Conservation (phyloP, 1,284 basidiomycete species). For the Leccinum pachyderme region DNA sequence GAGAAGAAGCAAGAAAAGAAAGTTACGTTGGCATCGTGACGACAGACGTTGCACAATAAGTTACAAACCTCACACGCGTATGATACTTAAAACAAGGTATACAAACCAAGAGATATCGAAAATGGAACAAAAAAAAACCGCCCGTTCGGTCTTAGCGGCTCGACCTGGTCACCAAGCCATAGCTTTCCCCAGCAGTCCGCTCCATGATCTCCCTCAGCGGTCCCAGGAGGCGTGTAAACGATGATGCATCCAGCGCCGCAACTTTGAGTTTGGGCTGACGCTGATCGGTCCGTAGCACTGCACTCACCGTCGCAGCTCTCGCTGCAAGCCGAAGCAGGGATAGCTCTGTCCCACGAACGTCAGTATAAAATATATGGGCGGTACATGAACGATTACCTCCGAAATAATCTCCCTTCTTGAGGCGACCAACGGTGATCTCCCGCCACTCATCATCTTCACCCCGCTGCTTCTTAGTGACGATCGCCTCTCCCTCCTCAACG, state of each 20-base stretch:
- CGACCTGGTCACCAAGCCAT: constrained; percentile 34
- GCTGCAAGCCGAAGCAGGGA: constrained; percentile 84
- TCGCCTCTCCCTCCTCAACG: constrained; percentile 89
- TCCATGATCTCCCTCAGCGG: constrained; percentile 89
- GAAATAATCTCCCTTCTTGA: constrained; percentile 95
- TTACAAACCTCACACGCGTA: not conserved
- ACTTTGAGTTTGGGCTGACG: constrained; percentile 77
- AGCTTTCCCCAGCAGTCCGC: constrained; percentile 65
- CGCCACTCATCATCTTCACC: constrained; percentile 57
- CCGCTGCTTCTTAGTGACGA: constrained; percentile 76
- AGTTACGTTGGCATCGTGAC: constrained; percentile 34
- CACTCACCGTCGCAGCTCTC: constrained; percentile 92
- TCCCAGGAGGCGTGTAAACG: constrained; percentile 93
- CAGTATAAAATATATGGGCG: not conserved
- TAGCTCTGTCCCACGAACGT: constrained; percentile 52
- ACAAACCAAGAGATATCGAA: constrained; percentile 3
- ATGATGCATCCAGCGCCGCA: constrained; percentile 89
- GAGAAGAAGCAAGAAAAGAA: not conserved
- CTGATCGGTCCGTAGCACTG: constrained; percentile 53
- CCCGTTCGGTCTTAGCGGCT: constrained; percentile 22
- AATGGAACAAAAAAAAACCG: not conserved
- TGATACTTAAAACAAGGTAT: constrained; percentile 1
- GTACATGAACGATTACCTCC: constrained; percentile 59
- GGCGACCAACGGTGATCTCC: constrained; percentile 71
- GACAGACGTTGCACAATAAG: too few species aligned